phyloP scores from a whole-genome alignment of 306 rosid species.

The Corylus heterophylla region DNA sequence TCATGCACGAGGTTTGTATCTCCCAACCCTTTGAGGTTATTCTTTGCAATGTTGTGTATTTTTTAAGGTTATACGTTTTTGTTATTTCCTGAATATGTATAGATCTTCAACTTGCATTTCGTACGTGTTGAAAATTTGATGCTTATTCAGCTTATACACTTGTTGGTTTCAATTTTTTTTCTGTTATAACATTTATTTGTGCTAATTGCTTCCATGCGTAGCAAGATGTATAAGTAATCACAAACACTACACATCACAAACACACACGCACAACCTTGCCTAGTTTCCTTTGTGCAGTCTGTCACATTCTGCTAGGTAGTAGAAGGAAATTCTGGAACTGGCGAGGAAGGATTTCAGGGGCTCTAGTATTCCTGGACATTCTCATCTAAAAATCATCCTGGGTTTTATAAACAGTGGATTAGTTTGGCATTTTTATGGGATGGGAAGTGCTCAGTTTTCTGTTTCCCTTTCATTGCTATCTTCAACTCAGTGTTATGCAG shows the following conservation, averaged over 20 bases:
- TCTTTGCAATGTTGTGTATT: constrained; percentile 19
- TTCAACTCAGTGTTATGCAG: not conserved
- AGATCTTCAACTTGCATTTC: not conserved
- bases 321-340: not conserved
- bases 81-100: no score
- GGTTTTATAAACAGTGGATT: not conserved
- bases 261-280: not conserved
- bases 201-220: not conserved
- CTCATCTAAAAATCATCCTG: not conserved
- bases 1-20: constrained; percentile 68
- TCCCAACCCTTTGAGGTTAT: constrained; percentile 11
- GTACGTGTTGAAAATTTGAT: not conserved
- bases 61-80: no score
- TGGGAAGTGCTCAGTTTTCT: not conserved
- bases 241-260: not conserved
- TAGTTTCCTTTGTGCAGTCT: not conserved
- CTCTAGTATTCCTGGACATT: not conserved
- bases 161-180: not conserved
- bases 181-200: not conserved
- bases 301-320: no score
- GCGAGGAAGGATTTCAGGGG: not conserved
- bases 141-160: not conserved
- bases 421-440: not conserved
- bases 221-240: not conserved
- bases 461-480: not conserved